Base-by-base conservation (phyloP, 2,329 filamentous ascomycete genomes). In the Fusarium sp. region DNA sequence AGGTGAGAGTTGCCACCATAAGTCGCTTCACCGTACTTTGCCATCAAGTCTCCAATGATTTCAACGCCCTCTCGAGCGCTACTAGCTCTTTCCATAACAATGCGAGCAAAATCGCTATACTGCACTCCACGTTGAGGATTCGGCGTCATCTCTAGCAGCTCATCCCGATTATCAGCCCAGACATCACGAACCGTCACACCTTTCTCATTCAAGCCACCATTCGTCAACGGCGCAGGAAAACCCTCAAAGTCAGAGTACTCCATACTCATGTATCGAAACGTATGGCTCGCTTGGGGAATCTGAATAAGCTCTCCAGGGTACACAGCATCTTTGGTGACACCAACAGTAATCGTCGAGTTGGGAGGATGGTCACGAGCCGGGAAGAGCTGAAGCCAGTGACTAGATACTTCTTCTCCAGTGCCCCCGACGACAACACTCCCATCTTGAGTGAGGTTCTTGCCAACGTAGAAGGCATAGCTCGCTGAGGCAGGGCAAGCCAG, bases 401-500 rank as follows among this genome's bases (percentile, higher is more conserved):
- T 83, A 0, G 84, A 86, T 0, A 85, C 83, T 70, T 86, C 84
- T 67, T 86, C 85, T 48, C 84, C 84, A 8, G 84, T 86, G 28
- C 84, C 83, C 66, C 84, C 84, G 26, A 86, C 76, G 47, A 85
- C 78, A 31, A 86, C 83, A 39, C 80, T 81, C 35, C 82, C 83
- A 67, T 83, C 81, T 20, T 79, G 76, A 0, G 84, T 85, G 67
- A 86, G 81, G 42, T 81, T 79, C 66, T 84, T 85, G 66, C 85
- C 84, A 24, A 86, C 83, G 58, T 85, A 86, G 75, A 86, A 85
- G 20, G 83, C 83, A 74, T 86, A 85, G 77, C 84, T 86, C 20
- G 74, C 74, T 20, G 65, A 54, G 7, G 56, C 71, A 0, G 75
- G 75, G 11, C 58, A 63, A 6, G 45, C 74, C 28, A 77, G 48